These are phyloP conservation scores for Fusarium sp. DNA, from an alignment of 2,329 filamentous ascomycete species.

Conservation along the genomic window DNA sequence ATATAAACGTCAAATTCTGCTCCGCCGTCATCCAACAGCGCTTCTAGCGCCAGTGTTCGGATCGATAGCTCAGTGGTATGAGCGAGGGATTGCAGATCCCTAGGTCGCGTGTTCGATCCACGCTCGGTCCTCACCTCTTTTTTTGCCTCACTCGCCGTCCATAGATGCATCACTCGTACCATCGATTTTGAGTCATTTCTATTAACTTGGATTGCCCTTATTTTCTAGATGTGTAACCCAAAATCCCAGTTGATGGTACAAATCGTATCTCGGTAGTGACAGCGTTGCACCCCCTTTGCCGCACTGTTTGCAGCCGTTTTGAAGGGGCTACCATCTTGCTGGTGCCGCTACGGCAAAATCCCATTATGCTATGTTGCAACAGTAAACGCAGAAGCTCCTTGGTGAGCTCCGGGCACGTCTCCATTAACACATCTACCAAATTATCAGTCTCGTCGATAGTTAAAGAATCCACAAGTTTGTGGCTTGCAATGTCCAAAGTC, in stretches of 20 bases:
- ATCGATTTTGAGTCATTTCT: background rate
- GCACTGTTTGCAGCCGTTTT: conserved; percentile 7
- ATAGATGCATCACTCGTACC: background rate
- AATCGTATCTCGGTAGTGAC: no score
- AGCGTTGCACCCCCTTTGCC: background rate
- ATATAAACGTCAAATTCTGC: no score
- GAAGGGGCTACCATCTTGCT: background rate
- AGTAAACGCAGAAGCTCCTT: conserved; percentile 27
- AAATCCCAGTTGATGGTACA: no score
- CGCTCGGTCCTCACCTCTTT: conserved; percentile 34
- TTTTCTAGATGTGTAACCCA: no score
- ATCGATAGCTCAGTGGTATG: conserved; percentile 46
- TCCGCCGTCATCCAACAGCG: background rate
- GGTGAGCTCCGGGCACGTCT: conserved; percentile 17
- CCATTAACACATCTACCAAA: conserved; percentile 1
- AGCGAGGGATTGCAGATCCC: conserved; percentile 46
- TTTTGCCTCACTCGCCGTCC: background rate
- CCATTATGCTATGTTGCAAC: conserved; percentile 3
- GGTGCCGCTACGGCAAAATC: background rate
- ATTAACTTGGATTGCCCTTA: background rate
- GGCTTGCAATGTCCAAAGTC: conserved; percentile 1
- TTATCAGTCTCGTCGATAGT: background rate
- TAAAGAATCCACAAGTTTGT: background rate
- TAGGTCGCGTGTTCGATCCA: conserved; percentile 46
- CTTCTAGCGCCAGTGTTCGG: background rate